Base-by-base conservation (phyloP, 352 stramenopile species). In the Pythium angustatum region DNA sequence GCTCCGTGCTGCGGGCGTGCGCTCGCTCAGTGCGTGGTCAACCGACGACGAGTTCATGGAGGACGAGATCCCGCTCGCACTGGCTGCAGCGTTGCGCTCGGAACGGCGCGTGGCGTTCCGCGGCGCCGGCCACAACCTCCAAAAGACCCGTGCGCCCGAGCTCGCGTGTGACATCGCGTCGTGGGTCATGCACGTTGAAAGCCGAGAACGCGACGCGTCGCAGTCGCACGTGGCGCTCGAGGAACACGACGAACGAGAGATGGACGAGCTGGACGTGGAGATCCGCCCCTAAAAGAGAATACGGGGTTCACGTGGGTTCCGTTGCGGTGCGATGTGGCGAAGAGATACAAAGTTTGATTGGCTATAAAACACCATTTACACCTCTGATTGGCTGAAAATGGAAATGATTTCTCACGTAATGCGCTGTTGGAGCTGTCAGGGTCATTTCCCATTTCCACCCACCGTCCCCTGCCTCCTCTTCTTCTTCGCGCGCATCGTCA, bases 111-210 rank as follows among this genome's bases (percentile, higher is more conserved):
- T 90, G 5, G 74, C 54, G 19, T 91, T 90, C 44, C 60, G 68
- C 10, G 71, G 65, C 0, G 79, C 79, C 0, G 81, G 81, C 10
- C 85, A 91, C 76, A 91, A 91, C 66, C 72, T 93, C 28, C 85
- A 93, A 62, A 91, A 93, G 68, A 88, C 79, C 17, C 75, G 86
- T 43, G 84, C 77, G 0, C 56, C 31, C 7, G 48, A 78, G 12
- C 50, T 93, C 2, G 80, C 78, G 0, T 22, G 58, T 1, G 69
- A 83, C 48, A 65, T 91, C 45, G 45, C 65, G 1, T 9, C 43
- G 1, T 93, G 84, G 81, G 83, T 89, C 2, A 19, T 30, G 3
- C 8, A 26, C 17, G 40, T 27, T 17, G 7, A n/a, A n/a, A n/a
- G n/a, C n/a, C n/a, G n/a, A n/a, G n/a, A n/a, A n/a, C n/a, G n/a